A percentile compares a stretch with the other conserved stretches of the same genome.
These are phyloP conservation scores for Saccharum hybrid DNA, from an alignment of 202 grass and related monocot genomes.

Conservation along the genomic window DNA sequence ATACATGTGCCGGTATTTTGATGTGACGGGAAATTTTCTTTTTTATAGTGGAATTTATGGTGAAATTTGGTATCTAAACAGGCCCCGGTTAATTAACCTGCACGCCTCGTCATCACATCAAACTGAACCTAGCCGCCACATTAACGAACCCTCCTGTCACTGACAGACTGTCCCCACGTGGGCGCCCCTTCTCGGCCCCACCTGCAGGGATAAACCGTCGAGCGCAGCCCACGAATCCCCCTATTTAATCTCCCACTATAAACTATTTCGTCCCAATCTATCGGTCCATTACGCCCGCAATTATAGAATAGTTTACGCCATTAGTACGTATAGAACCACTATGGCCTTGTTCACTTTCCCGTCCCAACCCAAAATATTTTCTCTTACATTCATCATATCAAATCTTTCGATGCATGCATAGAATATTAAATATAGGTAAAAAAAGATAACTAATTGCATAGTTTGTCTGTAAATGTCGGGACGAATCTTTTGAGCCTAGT, in stretches of 20 bases:
- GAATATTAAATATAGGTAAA: too few relatives aligned
- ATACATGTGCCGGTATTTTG: too few relatives aligned
- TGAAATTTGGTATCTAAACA: too few relatives aligned
- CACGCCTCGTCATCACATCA: conserved; percentile 30
- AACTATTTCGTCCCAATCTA: conserved; percentile 13
- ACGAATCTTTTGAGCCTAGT: too few relatives aligned
- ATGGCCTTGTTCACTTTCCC: not conserved
- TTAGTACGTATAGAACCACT: not conserved
- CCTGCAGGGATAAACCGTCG: conserved; percentile 17
- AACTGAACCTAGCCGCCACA: not conserved
- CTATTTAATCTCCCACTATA: not conserved
- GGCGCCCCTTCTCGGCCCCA: not conserved
- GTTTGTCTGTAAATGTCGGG: too few relatives aligned
- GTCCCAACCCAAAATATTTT: too few relatives aligned
- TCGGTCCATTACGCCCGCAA: not conserved
- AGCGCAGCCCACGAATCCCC: not conserved
- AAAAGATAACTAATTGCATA: too few relatives aligned
- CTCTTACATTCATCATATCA: too few relatives aligned
- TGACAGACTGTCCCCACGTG: conserved; percentile 1
- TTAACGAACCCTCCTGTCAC: not conserved
- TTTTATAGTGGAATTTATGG: too few relatives aligned
- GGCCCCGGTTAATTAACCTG: conserved; percentile 10
- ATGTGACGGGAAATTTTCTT: too few relatives aligned
- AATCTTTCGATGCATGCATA: too few relatives aligned
- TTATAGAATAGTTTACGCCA: conserved; percentile 44